phyloP scores from a whole-genome alignment of 177 flowering plant genomes.

The Telopea speciosissima region DNA sequence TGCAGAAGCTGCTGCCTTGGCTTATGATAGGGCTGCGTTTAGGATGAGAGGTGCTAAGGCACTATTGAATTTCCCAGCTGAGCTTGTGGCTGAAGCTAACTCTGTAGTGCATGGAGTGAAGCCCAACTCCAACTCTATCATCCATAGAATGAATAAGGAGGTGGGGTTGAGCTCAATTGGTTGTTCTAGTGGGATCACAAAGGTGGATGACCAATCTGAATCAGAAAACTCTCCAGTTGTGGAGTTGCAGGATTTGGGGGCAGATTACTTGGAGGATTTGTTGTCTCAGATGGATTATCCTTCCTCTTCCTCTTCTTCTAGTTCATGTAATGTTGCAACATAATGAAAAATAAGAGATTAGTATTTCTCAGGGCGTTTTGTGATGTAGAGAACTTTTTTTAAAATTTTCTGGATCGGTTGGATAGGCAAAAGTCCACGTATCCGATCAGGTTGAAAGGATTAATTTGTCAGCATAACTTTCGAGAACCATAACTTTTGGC shows the following conservation, averaged over 20 bases:
- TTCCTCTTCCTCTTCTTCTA: background rate
- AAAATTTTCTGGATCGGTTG: too few species aligned
- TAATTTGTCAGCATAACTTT: too few species aligned
- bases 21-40: constrained; percentile 73
- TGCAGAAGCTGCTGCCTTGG: constrained; percentile 69
- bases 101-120: background rate
- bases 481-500: too few species aligned
- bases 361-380: too few species aligned
- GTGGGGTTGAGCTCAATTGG: background rate
- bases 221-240: background rate
- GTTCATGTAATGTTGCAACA: background rate
- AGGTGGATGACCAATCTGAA: too few species aligned
- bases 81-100: constrained; percentile 8
- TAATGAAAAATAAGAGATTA: background rate
- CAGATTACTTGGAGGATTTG: background rate
- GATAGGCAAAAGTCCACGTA: too few species aligned
- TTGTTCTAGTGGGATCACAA: too few species aligned
- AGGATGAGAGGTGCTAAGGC: constrained; percentile 69
- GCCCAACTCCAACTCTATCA: background rate
- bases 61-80: constrained; percentile 59
- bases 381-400: too few species aligned
- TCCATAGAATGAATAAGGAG: background rate
- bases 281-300: background rate
- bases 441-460: too few species aligned
- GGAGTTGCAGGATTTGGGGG: background rate